phyloP scores from a whole-genome alignment of 2,329 filamentous ascomycete species.

The Orbilia oligospora region DNA sequence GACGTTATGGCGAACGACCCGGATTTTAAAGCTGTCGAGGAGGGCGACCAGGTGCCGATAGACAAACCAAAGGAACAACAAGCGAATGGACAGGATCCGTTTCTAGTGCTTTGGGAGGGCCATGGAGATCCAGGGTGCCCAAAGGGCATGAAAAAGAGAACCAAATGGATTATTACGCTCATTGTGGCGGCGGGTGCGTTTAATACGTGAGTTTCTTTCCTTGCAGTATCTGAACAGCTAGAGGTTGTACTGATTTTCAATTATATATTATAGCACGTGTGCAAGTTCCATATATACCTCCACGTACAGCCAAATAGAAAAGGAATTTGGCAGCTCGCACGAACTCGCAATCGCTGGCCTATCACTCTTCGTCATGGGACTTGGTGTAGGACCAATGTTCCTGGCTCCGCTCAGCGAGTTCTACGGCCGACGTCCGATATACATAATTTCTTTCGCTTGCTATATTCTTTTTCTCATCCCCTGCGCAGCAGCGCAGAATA shows the following conservation, averaged over 20 bases:
- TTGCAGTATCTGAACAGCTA: not conserved
- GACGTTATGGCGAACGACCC: constrained; percentile 62
- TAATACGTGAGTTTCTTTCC: constrained; percentile 79
- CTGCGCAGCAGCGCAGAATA: constrained; percentile 83
- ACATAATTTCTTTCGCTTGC: constrained; percentile 79
- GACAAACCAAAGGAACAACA: constrained; percentile 59
- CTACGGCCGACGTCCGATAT: constrained; percentile 85
- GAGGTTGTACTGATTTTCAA: not conserved
- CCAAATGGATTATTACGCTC: constrained; percentile 84
- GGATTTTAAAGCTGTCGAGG: constrained; percentile 57
- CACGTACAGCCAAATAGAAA: constrained; percentile 82
- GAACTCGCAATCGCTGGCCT: constrained; percentile 84
- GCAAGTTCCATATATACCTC: constrained; percentile 90
- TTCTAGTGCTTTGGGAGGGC: constrained; percentile 81
- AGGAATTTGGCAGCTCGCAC: constrained; percentile 79
- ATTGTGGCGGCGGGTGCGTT: constrained; percentile 82
- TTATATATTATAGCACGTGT: constrained; percentile 78
- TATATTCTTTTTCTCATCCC: constrained; percentile 87
- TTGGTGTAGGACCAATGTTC: constrained; percentile 74
- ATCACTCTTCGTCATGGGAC: constrained; percentile 85
- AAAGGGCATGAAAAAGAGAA: constrained; percentile 75
- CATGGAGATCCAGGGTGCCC: constrained; percentile 82
- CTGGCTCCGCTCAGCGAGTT: constrained; percentile 75
- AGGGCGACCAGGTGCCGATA: constrained; percentile 60
- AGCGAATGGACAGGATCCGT: constrained; percentile 69